A percentile compares a stretch with the other conserved stretches of the same genome.
Evolutionary conservation across 108 stramenopile species (phyloP).

Genomic region (Skeletonema grethae): DNA sequence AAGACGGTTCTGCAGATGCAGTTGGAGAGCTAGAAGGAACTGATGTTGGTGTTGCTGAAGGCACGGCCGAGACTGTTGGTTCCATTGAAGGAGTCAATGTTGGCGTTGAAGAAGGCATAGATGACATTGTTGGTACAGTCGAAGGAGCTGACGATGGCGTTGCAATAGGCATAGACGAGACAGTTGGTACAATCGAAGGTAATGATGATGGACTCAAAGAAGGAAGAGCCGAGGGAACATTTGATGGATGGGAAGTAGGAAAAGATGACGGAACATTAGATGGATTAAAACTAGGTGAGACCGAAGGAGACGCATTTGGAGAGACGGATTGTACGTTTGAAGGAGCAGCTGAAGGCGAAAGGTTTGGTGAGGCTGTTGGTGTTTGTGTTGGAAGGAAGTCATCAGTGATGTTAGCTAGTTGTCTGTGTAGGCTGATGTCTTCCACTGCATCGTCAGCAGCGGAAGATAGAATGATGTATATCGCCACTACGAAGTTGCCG

Average conservation of each 20-base stretch:
- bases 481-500: neutral
- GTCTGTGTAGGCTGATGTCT: neutral
- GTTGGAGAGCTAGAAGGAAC: neutral
- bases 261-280: neutral
- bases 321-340: neutral
- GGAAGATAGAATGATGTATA: neutral
- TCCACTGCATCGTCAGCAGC: neutral
- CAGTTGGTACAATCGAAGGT: too few relatives aligned
- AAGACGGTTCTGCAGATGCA: neutral
- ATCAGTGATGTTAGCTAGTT: constrained; percentile 10
- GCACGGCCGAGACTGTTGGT: neutral
- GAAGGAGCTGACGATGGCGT: neutral
- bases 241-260: neutral
- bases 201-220: neutral
- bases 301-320: neutral
- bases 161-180: too few relatives aligned
- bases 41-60: neutral
- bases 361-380: constrained; percentile 1
- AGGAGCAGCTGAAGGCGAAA: neutral
- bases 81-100: neutral
- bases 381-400: neutral
- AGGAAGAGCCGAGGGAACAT: too few relatives aligned
- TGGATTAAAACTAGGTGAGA: neutral
- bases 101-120: neutral
- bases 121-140: neutral